phyloP scores from a whole-genome alignment of 2,329 filamentous ascomycete genomes.

The Colletotrichum higginsianum region DNA sequence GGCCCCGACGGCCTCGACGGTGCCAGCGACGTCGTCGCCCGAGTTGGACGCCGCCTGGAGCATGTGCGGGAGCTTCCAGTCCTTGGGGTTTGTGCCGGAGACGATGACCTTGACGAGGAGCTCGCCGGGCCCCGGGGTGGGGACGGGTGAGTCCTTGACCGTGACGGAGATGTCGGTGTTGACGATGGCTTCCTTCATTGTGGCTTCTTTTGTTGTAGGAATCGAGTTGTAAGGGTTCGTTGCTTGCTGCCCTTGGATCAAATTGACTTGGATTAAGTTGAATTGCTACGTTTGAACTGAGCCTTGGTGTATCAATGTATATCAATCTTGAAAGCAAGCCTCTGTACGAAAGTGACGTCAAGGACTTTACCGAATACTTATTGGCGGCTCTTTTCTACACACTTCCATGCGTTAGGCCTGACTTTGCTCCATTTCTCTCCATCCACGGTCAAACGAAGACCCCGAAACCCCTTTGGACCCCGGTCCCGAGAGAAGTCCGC shows the following conservation, averaged over 20 bases:
- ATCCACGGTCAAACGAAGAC: conserved; percentile 25
- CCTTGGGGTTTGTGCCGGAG: conserved; percentile 48
- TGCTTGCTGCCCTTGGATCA: not conserved
- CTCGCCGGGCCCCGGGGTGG: conserved; percentile 43
- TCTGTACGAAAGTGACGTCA: conserved; percentile 27
- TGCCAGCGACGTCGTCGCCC: conserved; percentile 48
- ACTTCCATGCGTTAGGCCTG: conserved; percentile 5
- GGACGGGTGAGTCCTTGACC: conserved; percentile 38
- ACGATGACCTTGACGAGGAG: conserved; percentile 45
- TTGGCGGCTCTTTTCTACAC: not conserved
- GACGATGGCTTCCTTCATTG: conserved; percentile 43
- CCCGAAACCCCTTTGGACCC: not conserved
- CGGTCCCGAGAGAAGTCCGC: not conserved
- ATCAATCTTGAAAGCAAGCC: not conserved
- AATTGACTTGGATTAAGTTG: not conserved
- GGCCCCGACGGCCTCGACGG: conserved; percentile 43
- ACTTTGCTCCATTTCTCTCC: conserved; percentile 11
- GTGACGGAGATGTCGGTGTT: conserved; percentile 31
- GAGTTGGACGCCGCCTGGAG: conserved; percentile 28
- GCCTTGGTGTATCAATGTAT: not conserved
- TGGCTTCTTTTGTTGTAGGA: not conserved
- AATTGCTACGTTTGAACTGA: not conserved
- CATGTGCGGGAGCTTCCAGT: conserved; percentile 47
- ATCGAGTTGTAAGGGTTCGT: no score
- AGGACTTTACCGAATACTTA: conserved; percentile 13